Percentiles rank a stretch among this genome's conserved stretches.
phyloP scores from a whole-genome alignment of 2,329 filamentous ascomycete species.

The Drechslerella dactyloides region DNA sequence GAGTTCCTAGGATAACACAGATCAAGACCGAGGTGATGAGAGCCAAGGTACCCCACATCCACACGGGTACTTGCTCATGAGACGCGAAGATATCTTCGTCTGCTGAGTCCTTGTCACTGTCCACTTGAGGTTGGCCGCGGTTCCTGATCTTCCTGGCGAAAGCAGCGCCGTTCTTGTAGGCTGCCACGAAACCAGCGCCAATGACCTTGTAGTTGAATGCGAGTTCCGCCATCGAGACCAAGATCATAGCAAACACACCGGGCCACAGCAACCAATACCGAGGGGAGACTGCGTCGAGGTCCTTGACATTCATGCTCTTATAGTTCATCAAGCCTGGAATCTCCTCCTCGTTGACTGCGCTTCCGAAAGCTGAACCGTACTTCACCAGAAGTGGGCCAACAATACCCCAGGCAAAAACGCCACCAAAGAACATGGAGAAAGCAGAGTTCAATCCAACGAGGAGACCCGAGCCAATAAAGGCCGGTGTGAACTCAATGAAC shows the following conservation, averaged over 20 bases:
- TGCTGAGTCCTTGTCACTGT: conserved; percentile 10
- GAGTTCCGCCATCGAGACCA: conserved; percentile 62
- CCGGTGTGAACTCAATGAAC: conserved; percentile 67
- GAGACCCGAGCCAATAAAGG: conserved; percentile 68
- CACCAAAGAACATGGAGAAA: conserved; percentile 66
- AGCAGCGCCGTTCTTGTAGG: conserved; percentile 62
- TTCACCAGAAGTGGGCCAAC: conserved; percentile 67
- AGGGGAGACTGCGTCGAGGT: conserved; percentile 58
- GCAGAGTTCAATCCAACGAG: conserved; percentile 68
- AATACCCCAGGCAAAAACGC: conserved; percentile 65
- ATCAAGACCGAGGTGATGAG: conserved; percentile 31
- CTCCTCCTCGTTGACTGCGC: conserved; percentile 14
- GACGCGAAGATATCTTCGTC: conserved; percentile 33
- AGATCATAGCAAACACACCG: conserved; percentile 62
- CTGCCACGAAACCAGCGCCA: conserved; percentile 60
- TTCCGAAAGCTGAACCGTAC: conserved; percentile 58
- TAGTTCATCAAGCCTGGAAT: conserved; percentile 28
- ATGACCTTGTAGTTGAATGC: conserved; percentile 60
- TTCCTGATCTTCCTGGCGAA: conserved; percentile 58
- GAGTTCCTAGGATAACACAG: conserved; percentile 39
- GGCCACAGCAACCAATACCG: conserved; percentile 65
- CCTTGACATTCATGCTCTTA: conserved; percentile 43
- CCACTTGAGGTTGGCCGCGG: conserved; percentile 9
- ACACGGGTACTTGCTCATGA: conserved; percentile 35
- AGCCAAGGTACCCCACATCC: conserved; percentile 46